Percentiles rank a stretch among this genome's conserved stretches.
Evolutionary conservation across 805 yeast species (phyloP).

Genomic region (Huiozyma naganishii): DNA sequence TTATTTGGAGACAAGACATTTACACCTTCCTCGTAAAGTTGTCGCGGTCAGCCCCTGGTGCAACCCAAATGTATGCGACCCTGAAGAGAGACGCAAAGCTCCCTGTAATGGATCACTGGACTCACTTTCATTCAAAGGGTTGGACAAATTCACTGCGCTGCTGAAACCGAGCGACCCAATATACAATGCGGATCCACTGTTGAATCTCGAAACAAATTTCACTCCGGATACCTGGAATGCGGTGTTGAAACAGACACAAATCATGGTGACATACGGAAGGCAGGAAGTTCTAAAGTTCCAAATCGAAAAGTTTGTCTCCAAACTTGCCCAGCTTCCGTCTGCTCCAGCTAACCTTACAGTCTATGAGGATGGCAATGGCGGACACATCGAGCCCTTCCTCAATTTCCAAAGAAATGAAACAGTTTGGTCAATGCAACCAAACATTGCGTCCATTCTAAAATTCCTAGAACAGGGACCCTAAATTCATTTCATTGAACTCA

Average conservation of each 20-base stretch:
- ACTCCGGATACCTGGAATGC: slow-evolving; percentile 9
- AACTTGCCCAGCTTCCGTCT: neutral
- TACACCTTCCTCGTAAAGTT: slow-evolving; percentile 11
- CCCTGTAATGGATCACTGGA: slow-evolving; percentile 4
- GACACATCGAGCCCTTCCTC: slow-evolving; percentile 10
- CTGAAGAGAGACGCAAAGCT: slow-evolving; percentile 2
- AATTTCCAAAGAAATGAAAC: neutral
- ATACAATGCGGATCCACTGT: neutral
- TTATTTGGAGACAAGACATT: slow-evolving; percentile 3
- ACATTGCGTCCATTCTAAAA: neutral
- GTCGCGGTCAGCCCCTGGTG: slow-evolving; percentile 22
- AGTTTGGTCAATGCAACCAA: neutral
- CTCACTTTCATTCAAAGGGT: slow-evolving; percentile 8
- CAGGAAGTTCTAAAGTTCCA: slow-evolving; percentile 16
- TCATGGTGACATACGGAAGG: slow-evolving; percentile 15
- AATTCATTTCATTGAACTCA: too few species aligned
- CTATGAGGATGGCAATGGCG: slow-evolving; percentile 7
- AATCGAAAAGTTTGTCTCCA: slow-evolving; percentile 7
- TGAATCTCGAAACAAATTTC: slow-evolving; percentile 15
- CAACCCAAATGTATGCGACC: slow-evolving; percentile 8
- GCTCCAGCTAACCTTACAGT: slow-evolving; percentile 1
- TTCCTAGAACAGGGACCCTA: neutral
- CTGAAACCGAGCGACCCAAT: neutral
- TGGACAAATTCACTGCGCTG: slow-evolving; percentile 1
- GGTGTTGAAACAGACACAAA: slow-evolving; percentile 5